These are phyloP conservation scores for Aspergillus hancockii DNA, from an alignment of 495 filamentous ascomycete genomes.

Conservation along the genomic window DNA sequence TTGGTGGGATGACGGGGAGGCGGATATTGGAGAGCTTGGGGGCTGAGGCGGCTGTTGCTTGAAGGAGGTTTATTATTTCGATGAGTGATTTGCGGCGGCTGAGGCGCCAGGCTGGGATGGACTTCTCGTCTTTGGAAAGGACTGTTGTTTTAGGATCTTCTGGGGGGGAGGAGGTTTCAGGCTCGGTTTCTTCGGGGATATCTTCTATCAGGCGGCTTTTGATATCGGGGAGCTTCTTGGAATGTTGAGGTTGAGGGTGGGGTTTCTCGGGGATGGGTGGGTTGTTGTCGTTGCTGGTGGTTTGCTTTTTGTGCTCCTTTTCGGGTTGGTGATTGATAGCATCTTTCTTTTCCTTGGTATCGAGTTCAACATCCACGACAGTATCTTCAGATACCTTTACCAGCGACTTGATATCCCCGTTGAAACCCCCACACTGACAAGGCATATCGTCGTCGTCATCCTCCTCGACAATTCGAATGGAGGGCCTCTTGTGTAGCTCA, in stretches of 20 bases:
- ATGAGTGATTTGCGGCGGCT: constrained; percentile 27
- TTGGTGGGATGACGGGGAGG: neutral
- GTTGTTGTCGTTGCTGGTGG: neutral
- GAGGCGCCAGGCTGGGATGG: constrained; percentile 14
- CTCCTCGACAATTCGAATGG: neutral
- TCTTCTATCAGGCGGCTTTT: constrained; percentile 22
- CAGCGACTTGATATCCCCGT: neutral
- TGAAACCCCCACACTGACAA: neutral
- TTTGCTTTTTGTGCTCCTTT: neutral
- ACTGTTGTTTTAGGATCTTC: neutral
- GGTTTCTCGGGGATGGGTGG: neutral
- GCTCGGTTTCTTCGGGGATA: constrained; percentile 21
- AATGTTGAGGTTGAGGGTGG: too few species aligned
- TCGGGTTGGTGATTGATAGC: neutral
- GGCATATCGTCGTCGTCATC: neutral
- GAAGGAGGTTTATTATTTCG: constrained; percentile 23
- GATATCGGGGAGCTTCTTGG: constrained; percentile 7
- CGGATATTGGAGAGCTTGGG: constrained; percentile 11
- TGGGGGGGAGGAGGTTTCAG: neutral
- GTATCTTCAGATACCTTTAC: neutral
- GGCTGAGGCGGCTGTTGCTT: constrained; percentile 7
- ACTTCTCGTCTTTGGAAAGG: constrained; percentile 6
- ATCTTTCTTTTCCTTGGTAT: neutral
- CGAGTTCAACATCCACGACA: neutral
- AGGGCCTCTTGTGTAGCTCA: neutral